phyloP scores from a whole-genome alignment of 2,329 filamentous ascomycete species.

The Zelopaecilomyces penicillatus region DNA sequence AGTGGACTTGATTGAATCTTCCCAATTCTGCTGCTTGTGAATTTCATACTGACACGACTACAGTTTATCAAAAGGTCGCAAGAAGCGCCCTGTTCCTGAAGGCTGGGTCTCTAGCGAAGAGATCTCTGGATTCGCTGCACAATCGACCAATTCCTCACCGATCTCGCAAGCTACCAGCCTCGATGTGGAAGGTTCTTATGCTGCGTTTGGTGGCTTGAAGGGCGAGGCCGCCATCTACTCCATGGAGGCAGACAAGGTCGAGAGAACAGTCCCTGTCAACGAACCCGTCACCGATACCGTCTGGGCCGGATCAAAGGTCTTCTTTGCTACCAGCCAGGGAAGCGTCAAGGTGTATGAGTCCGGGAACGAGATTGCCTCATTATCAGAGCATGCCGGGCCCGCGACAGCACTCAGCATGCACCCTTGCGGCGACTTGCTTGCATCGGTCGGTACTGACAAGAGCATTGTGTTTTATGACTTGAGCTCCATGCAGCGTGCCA shows the following conservation, averaged over 20 bases:
- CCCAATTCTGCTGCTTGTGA: background rate
- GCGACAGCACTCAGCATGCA: conserved; percentile 73
- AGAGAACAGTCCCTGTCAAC: conserved; percentile 58
- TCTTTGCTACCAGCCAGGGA: conserved; percentile 68
- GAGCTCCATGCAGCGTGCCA: conserved; percentile 55
- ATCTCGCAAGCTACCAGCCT: conserved; percentile 43
- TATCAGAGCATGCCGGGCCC: conserved; percentile 75
- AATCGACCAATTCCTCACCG: conserved; percentile 37
- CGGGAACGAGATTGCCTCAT: conserved; percentile 58
- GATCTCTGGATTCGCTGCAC: conserved; percentile 44
- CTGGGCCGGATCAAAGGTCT: conserved; percentile 60
- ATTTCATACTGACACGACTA: conserved; percentile 9
- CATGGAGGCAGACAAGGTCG: conserved; percentile 55
- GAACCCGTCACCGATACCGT: conserved; percentile 58
- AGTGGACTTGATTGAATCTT: conserved; percentile 23
- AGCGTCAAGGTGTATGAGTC: conserved; percentile 71
- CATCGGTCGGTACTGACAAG: conserved; percentile 85
- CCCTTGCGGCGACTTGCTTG: conserved; percentile 72
- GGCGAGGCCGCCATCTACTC: conserved; percentile 71
- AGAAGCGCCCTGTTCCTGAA: conserved; percentile 78
- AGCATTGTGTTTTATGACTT: conserved; percentile 88
- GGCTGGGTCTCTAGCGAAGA: conserved; percentile 74
- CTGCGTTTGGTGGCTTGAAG: conserved; percentile 65
- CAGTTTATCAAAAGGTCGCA: conserved; percentile 78
- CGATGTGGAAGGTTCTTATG: conserved; percentile 50